These are phyloP conservation scores for Mucor ambiguus DNA, from an alignment of 371 early-diverging fungal species.

Conservation along the genomic window DNA sequence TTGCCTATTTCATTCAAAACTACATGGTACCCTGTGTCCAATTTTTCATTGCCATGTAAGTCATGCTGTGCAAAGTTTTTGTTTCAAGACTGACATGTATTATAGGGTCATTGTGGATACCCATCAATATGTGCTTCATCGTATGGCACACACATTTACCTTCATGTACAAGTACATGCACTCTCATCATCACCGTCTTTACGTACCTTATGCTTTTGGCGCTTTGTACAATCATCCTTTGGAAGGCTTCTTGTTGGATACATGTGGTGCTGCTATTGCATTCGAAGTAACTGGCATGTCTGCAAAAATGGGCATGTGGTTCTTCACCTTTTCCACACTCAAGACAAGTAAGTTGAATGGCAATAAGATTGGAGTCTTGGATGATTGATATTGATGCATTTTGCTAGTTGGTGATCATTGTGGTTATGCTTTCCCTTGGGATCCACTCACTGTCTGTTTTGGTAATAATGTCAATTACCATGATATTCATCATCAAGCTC, in stretches of 20 bases:
- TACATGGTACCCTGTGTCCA: conserved; percentile 21
- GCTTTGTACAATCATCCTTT: conserved; percentile 80
- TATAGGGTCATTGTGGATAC: conserved; percentile 57
- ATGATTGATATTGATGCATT: background rate
- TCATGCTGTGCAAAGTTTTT: background rate
- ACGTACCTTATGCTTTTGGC: conserved; percentile 74
- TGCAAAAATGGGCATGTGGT: conserved; percentile 64
- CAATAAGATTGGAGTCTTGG: background rate
- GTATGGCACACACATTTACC: conserved; percentile 64
- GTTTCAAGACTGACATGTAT: background rate
- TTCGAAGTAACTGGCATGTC: conserved; percentile 70
- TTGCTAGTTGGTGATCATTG: conserved; percentile 70
- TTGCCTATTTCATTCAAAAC: conserved; percentile 14
- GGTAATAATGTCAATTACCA: conserved; percentile 71
- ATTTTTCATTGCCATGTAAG: conserved; percentile 33
- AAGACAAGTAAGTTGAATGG: conserved; percentile 56
- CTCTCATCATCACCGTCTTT: conserved; percentile 73
- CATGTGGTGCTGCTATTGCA: conserved; percentile 69
- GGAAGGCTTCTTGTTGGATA: conserved; percentile 76
- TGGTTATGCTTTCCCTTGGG: conserved; percentile 74
- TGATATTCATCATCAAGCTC: conserved; percentile 61
- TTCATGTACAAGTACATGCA: conserved; percentile 72
- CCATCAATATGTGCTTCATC: conserved; percentile 75
- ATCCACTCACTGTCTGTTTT: conserved; percentile 61
- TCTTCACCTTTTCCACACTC: conserved; percentile 70